Conservation (phyloP, 768 basidiomycete species). For the Coprinopsis marcescibilis region DNA sequence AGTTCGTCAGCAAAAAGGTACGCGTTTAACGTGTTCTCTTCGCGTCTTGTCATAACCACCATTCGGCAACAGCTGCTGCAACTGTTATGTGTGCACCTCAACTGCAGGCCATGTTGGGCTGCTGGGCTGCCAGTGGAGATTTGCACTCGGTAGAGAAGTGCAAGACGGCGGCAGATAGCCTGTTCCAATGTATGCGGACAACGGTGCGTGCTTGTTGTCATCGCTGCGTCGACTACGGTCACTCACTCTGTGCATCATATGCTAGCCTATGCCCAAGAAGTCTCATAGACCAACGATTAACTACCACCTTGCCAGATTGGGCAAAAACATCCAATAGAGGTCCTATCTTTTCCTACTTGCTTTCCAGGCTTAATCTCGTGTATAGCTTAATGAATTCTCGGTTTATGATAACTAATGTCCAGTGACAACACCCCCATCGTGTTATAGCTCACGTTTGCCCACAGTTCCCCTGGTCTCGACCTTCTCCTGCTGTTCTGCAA, state of each 20-base stretch:
- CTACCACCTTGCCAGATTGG: slow-evolving; percentile 80
- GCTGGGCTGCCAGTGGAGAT: slow-evolving; percentile 77
- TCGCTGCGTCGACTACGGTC: slow-evolving; percentile 1
- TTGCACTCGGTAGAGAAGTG: slow-evolving; percentile 50
- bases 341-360: not conserved
- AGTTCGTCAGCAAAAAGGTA: slow-evolving; percentile 73
- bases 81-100: slow-evolving; percentile 60
- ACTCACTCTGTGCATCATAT: slow-evolving; percentile 4
- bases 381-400: not conserved
- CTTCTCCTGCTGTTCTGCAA: too few relatives aligned
- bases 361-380: not conserved
- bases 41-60: not conserved
- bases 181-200: slow-evolving; percentile 83
- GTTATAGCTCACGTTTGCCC: too few relatives aligned
- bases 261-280: slow-evolving; percentile 64
- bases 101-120: slow-evolving; percentile 74
- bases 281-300: slow-evolving; percentile 76
- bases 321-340: slow-evolving; percentile 65
- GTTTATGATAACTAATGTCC: not conserved
- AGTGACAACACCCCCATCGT: too few relatives aligned
- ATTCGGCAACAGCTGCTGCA: slow-evolving; percentile 31
- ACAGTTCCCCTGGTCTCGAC: too few relatives aligned
- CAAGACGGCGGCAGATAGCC: slow-evolving; percentile 47
- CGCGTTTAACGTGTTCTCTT: slow-evolving; percentile 13
- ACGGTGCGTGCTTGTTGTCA: slow-evolving; percentile 47